These are phyloP conservation scores for Lecanoromycetidae sp. DNA, from an alignment of 2,329 filamentous ascomycete genomes.

Conservation along the genomic window DNA sequence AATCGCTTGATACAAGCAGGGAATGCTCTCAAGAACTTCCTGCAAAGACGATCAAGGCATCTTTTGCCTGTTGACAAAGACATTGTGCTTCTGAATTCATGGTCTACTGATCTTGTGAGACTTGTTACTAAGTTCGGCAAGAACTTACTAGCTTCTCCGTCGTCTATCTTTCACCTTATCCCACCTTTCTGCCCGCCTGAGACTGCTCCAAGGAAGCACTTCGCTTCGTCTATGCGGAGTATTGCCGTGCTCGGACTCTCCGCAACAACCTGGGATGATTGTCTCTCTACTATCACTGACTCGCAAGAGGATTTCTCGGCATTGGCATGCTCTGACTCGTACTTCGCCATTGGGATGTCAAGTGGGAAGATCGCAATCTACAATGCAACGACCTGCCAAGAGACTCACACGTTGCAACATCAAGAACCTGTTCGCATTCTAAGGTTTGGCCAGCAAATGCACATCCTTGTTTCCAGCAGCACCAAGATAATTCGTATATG, in stretches of 20 bases:
- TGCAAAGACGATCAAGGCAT: slow-evolving; percentile 18
- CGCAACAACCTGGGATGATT: slow-evolving; percentile 22
- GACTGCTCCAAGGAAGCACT: slow-evolving; percentile 18
- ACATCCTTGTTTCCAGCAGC: slow-evolving; percentile 15
- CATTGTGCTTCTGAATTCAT: slow-evolving; percentile 21
- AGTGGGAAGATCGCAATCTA: slow-evolving; percentile 17
- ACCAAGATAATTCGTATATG: slow-evolving; percentile 12
- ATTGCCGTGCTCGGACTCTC: slow-evolving; percentile 20
- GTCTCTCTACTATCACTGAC: slow-evolving; percentile 19
- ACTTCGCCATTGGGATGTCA: slow-evolving; percentile 18
- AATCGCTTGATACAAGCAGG: slow-evolving; percentile 11
- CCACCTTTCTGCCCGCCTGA: slow-evolving; percentile 27
- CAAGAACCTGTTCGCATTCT: slow-evolving; percentile 14
- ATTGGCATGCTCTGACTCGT: slow-evolving; percentile 15
- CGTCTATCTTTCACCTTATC: slow-evolving; percentile 27
- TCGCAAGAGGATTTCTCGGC: slow-evolving; percentile 5
- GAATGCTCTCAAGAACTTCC: slow-evolving; percentile 5
- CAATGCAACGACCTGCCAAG: slow-evolving; percentile 15
- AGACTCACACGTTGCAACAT: slow-evolving; percentile 13
- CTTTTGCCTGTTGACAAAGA: slow-evolving; percentile 19
- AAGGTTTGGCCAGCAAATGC: slow-evolving; percentile 8
- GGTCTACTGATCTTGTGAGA: slow-evolving; percentile 26
- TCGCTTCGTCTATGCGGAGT: slow-evolving; percentile 13
- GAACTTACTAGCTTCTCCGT: slow-evolving; percentile 22
- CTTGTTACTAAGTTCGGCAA: slow-evolving; percentile 26